A percentile compares a stretch with the other conserved stretches of the same genome.
Conservation (phyloP, 768 basidiomycete genomes). For the Hygrocybe coccinea region DNA sequence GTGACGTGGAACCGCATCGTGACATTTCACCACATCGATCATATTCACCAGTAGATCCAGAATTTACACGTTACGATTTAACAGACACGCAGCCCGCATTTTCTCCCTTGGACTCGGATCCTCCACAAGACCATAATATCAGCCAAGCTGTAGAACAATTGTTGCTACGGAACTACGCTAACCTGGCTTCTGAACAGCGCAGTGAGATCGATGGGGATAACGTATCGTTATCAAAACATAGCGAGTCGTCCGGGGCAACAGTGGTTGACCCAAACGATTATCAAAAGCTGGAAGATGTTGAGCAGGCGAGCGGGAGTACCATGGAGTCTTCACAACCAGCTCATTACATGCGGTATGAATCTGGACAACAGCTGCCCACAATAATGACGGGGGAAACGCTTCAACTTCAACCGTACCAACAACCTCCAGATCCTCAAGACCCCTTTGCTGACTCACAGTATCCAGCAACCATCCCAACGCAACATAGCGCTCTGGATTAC, state of each 20-base stretch:
- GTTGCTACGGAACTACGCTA: not conserved
- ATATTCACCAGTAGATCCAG: not conserved
- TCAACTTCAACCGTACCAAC: slow-evolving; percentile 35
- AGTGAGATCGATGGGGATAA: not conserved
- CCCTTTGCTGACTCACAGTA: slow-evolving; percentile 28
- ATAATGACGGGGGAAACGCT: slow-evolving; percentile 64
- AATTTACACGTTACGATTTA: not conserved
- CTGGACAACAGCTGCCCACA: slow-evolving; percentile 55
- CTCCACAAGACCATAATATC: slow-evolving; percentile 1
- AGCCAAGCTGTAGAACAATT: slow-evolving; percentile 8
- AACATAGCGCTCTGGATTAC: not conserved
- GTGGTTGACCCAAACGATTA: not conserved
- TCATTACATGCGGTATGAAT: slow-evolving; percentile 48
- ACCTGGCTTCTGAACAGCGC: not conserved
- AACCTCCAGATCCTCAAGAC: slow-evolving; percentile 18
- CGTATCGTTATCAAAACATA: not conserved
- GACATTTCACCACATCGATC: slow-evolving; percentile 24
- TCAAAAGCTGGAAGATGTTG: not conserved
- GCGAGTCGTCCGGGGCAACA: not conserved
- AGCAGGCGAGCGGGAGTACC: not conserved
- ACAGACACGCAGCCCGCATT: slow-evolving; percentile 1
- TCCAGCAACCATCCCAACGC: slow-evolving; percentile 15
- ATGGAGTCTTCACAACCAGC: not conserved
- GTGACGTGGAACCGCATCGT: slow-evolving; percentile 13
- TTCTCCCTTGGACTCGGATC: not conserved